These are phyloP conservation scores for Xerocomus potaroensis DNA, from an alignment of 768 basidiomycete genomes.

Conservation along the genomic window DNA sequence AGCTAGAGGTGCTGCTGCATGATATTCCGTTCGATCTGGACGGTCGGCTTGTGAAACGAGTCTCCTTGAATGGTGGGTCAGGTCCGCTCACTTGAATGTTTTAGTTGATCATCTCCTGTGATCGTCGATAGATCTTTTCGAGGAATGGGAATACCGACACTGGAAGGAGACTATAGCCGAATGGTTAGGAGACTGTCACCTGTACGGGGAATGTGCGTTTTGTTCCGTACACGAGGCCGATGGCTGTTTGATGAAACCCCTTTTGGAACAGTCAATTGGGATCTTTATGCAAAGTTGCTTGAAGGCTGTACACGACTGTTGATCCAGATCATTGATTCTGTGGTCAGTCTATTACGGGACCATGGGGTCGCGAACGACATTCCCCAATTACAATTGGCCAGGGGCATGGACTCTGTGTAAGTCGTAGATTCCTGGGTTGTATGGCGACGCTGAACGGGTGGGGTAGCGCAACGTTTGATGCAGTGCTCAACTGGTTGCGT, in stretches of 20 bases:
- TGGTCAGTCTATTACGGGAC: slow-evolving; percentile 28
- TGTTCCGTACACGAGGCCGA: not conserved
- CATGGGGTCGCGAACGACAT: slow-evolving; percentile 26
- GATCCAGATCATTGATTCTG: slow-evolving; percentile 32
- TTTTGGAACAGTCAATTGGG: slow-evolving; percentile 51
- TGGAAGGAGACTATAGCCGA: slow-evolving; percentile 21
- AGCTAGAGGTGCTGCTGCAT: slow-evolving; percentile 42
- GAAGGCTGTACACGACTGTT: slow-evolving; percentile 39
- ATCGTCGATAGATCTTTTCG: slow-evolving; percentile 23
- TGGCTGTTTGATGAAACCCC: not conserved
- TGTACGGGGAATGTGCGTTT: slow-evolving; percentile 47
- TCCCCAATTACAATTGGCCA: slow-evolving; percentile 32
- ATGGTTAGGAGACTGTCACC: slow-evolving; percentile 22
- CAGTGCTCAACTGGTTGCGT: slow-evolving; percentile 25
- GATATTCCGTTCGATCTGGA: slow-evolving; percentile 48
- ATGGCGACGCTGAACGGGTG: not conserved
- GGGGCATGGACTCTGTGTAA: slow-evolving; percentile 39
- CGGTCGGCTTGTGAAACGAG: slow-evolving; percentile 49
- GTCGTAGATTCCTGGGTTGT: slow-evolving; percentile 9
- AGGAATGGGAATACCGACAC: slow-evolving; percentile 15
- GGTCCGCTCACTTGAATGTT: slow-evolving; percentile 11
- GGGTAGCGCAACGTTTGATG: slow-evolving; percentile 21
- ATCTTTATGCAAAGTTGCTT: slow-evolving; percentile 43
- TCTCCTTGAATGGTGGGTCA: slow-evolving; percentile 45
- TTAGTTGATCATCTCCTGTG: not conserved